Percentiles rank a stretch among this genome's conserved stretches.
These are phyloP conservation scores for Cantharellus cinnabarinus DNA, from an alignment of 768 basidiomycete species.

Conservation along the genomic window DNA sequence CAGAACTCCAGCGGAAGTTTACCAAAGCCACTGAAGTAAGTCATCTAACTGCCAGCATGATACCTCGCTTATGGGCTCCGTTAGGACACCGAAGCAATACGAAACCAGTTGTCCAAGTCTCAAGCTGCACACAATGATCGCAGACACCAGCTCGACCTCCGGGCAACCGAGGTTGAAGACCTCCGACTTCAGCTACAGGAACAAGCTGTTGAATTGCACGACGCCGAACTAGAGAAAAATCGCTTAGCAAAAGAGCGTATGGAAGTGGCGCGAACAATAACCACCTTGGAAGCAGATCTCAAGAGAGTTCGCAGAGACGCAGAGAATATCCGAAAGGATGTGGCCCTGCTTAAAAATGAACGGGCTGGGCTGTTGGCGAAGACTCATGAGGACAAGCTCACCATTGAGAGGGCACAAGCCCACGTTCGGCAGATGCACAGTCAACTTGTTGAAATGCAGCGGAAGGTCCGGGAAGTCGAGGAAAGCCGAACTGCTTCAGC, in stretches of 20 bases:
- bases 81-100: constrained; percentile 40
- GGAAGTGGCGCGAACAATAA: constrained; percentile 46
- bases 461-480: constrained; percentile 26
- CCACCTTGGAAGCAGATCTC: constrained; percentile 50
- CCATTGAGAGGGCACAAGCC: constrained; percentile 36
- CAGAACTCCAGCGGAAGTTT: constrained; percentile 48
- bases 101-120: constrained; percentile 36
- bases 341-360: constrained; percentile 44
- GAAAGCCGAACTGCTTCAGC: constrained; percentile 24
- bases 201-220: constrained; percentile 41
- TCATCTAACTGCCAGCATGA: neutral
- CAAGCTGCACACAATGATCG: constrained; percentile 50
- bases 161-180: constrained; percentile 52
- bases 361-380: constrained; percentile 26
- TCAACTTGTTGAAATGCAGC: constrained; percentile 31
- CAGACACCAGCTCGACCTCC: constrained; percentile 52
- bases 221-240: constrained; percentile 41
- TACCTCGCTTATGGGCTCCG: neutral
- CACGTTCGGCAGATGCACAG: constrained; percentile 49
- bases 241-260: constrained; percentile 40
- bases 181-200: constrained; percentile 20
- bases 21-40: constrained; percentile 46
- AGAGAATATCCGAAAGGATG: constrained; percentile 55
- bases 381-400: constrained; percentile 19
- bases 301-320: constrained; percentile 56